Evolutionary conservation across 2,329 filamentous ascomycete species (phyloP).

Genomic region (Kalmusia sp.): DNA sequence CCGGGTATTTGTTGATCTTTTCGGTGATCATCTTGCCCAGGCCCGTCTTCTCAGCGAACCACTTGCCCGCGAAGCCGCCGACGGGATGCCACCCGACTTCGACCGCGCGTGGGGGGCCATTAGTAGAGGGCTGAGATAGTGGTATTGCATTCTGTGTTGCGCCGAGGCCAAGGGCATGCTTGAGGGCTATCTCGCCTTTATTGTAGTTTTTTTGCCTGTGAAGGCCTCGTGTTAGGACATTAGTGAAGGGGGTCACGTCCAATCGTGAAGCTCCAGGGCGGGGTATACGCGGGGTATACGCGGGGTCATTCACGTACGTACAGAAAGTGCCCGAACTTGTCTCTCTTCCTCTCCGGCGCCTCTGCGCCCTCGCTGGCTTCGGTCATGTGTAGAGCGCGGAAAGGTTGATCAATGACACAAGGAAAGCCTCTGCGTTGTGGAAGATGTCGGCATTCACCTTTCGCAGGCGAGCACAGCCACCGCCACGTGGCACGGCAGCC

Average conservation of each 20-base stretch:
- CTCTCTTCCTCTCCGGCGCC: constrained; percentile 9
- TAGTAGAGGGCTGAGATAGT: constrained; percentile 46
- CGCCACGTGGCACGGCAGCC: constrained; percentile 16
- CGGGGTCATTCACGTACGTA: constrained; percentile 9
- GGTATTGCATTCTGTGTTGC: constrained; percentile 55
- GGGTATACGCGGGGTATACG: constrained; percentile 5
- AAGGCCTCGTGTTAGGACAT: constrained; percentile 3
- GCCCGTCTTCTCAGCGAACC: constrained; percentile 64
- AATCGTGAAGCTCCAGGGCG: neutral
- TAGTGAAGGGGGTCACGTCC: neutral
- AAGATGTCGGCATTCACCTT: neutral
- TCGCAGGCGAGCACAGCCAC: constrained; percentile 10
- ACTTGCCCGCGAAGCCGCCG: constrained; percentile 62
- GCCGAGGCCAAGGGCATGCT: constrained; percentile 55
- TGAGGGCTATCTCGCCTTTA: constrained; percentile 51
- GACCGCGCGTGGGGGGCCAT: constrained; percentile 52
- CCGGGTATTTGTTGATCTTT: constrained; percentile 62
- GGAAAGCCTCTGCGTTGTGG: neutral
- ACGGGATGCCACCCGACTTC: constrained; percentile 67
- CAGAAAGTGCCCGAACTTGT: constrained; percentile 16
- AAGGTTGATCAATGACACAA: neutral
- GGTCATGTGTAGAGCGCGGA: constrained; percentile 5
- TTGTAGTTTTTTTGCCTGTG: constrained; percentile 19
- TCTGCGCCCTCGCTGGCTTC: constrained; percentile 3
- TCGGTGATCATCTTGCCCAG: constrained; percentile 64